Evolutionary conservation across 768 basidiomycete species (phyloP), one percentile per base, ranked within the genome.

Genomic region (Tulasnella sp.): DNA sequence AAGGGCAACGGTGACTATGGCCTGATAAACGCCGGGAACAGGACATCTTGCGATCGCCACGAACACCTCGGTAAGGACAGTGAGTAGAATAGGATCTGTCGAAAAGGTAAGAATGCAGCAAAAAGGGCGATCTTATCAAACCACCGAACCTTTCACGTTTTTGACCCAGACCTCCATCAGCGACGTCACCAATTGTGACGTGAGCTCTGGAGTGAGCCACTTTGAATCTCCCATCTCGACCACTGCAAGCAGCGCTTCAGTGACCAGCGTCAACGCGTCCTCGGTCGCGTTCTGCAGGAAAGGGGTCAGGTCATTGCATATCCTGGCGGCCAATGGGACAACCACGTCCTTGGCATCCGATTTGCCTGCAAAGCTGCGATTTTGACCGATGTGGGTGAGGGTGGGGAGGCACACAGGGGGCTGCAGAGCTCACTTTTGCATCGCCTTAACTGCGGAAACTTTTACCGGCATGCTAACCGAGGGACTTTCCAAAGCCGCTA

Each of bases 371-470:
- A 86, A 87, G 83, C 86, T 87, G 74, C n/a, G 35, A n/a, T 5
- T 51, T 18, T n/a, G 42, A 55, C 1, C 74, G 5, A 16, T 67
- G 23, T 29, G 9, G 11, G 51, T 51, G 23, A 67, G 32, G 7
- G 5, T 35, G 15, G 16, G 15, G 35, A 35, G 16, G 7, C 87
- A 89, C 77, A 90, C 87, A 84, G 89, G 92, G 85, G 93, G 93
- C 82, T 92, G 70, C 44, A 39, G n/a, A 0, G 83, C 90, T 78
- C 81, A 98, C 98, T 98, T 96, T 82, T 93, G 91, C 51, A 98
- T 88, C 2, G 97, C 95, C 83, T 94, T 93, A 37, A 99, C 92
- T 13, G 97, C 96, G 0, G 95, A 96, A 6, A 98, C 87, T 84
- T 98, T 99, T 82, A 98, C 92, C 0, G 95, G 93, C n/a, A 95